Percentiles rank a stretch among this genome's conserved stretches.
phyloP scores from a whole-genome alignment of 2,329 filamentous ascomycete species.

The Pezicula rhizophila region DNA sequence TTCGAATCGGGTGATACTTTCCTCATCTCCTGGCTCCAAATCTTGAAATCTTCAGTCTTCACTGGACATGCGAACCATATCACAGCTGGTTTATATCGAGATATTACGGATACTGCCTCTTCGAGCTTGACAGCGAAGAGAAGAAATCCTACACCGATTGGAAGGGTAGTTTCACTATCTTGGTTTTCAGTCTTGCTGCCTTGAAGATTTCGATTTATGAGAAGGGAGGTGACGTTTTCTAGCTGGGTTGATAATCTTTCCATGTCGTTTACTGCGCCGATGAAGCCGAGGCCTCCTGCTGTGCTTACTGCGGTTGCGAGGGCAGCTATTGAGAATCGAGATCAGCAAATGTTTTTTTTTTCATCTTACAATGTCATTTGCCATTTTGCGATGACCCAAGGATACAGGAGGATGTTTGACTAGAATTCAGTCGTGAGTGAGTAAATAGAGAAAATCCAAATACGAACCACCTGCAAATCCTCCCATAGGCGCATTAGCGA shows the following conservation, averaged over 20 bases:
- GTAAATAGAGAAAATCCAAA: too few species aligned
- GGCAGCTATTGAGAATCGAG: conserved; percentile 18
- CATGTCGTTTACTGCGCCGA: conserved; percentile 29
- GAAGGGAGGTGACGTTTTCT: conserved; percentile 15
- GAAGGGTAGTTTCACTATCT: conserved; percentile 20
- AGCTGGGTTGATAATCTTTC: conserved; percentile 24
- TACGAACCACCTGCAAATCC: conserved; percentile 40
- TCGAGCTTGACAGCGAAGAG: conserved; percentile 4
- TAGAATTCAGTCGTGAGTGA: too few species aligned
- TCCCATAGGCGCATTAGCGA: conserved; percentile 62
- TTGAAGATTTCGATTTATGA: background rate
- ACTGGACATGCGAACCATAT: conserved; percentile 2
- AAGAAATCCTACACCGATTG: conserved; percentile 39
- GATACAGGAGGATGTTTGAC: too few species aligned
- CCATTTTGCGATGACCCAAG: too few species aligned
- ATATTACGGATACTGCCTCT: background rate
- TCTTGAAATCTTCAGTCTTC: conserved; percentile 5
- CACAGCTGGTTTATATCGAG: background rate
- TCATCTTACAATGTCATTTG: too few species aligned
- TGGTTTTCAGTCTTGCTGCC: too few species aligned
- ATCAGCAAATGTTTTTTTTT: too few species aligned
- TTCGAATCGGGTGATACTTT: conserved; percentile 5
- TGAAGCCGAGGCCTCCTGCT: conserved; percentile 43
- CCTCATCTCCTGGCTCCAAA: conserved; percentile 7
- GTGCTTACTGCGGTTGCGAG: conserved; percentile 54